A percentile compares a stretch with the other conserved stretches of the same genome.
These are phyloP conservation scores for Podospora pseudoanserina DNA, from an alignment of 495 filamentous ascomycete species.

Conservation along the genomic window DNA sequence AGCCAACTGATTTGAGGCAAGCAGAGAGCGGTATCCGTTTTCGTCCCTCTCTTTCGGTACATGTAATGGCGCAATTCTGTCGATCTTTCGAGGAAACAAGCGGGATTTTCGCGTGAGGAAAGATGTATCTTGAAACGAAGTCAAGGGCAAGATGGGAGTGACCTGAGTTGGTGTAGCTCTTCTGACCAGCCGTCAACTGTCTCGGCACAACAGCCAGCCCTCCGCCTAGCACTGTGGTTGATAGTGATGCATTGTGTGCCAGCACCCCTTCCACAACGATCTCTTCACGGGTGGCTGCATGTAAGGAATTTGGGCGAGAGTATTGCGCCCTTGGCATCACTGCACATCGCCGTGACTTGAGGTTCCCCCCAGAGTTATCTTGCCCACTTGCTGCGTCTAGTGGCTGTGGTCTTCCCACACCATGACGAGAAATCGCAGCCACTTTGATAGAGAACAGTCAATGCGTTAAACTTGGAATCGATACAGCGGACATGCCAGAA, in stretches of 20 bases:
- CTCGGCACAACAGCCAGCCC: background rate
- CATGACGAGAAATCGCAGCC: background rate
- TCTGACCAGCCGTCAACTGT: background rate
- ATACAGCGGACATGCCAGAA: conserved; percentile 1
- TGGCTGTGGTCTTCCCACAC: background rate
- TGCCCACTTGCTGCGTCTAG: background rate
- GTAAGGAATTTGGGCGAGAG: conserved; percentile 3
- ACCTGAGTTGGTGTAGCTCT: background rate
- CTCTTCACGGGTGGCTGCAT: conserved; percentile 22
- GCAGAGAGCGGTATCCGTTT: background rate
- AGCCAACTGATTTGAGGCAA: background rate
- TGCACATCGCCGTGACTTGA: background rate
- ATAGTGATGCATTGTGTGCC: background rate
- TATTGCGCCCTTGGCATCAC: conserved; percentile 7
- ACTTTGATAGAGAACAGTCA: conserved; percentile 1
- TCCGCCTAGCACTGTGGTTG: background rate
- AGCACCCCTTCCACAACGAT: background rate
- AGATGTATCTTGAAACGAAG: background rate
- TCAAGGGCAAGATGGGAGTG: background rate
- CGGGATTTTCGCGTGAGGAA: background rate
- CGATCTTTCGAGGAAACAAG: background rate
- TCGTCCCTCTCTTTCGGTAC: background rate
- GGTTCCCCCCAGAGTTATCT: background rate
- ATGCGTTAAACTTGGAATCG: conserved; percentile 6
- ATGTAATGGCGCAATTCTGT: background rate